These are phyloP conservation scores for Pichia occidentalis DNA, from an alignment of 805 yeast genomes.

Conservation along the genomic window DNA sequence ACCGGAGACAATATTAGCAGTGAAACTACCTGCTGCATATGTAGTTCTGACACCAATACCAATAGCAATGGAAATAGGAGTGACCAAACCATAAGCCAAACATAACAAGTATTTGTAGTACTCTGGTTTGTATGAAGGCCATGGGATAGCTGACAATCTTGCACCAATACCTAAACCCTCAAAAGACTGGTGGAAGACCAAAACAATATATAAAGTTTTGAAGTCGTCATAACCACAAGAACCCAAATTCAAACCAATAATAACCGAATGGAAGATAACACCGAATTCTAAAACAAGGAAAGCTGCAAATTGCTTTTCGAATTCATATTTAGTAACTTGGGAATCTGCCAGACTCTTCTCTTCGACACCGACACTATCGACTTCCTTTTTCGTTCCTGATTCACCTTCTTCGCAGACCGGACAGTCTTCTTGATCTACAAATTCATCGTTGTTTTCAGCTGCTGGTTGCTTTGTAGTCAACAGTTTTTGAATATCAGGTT, in stretches of 20 bases:
- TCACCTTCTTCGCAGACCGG: slow-evolving; percentile 1
- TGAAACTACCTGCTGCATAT: slow-evolving; percentile 48
- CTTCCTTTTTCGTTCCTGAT: neutral
- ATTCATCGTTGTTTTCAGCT: neutral
- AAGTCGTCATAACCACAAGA: slow-evolving; percentile 63
- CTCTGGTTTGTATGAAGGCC: slow-evolving; percentile 29
- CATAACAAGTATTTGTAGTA: slow-evolving; percentile 40
- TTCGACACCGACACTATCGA: slow-evolving; percentile 12
- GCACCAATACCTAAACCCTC: slow-evolving; percentile 82
- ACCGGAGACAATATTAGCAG: slow-evolving; percentile 57
- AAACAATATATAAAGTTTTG: slow-evolving; percentile 55
- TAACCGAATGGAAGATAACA: slow-evolving; percentile 70
- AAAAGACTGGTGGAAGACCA: slow-evolving; percentile 67
- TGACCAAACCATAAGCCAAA: slow-evolving; percentile 46
- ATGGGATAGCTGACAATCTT: slow-evolving; percentile 49
- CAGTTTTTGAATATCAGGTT: slow-evolving; percentile 16
- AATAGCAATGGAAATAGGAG: slow-evolving; percentile 68
- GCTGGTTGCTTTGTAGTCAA: slow-evolving; percentile 28
- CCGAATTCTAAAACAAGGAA: slow-evolving; percentile 52
- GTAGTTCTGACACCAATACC: slow-evolving; percentile 66
- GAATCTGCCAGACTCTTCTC: slow-evolving; percentile 14
- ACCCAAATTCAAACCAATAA: slow-evolving; percentile 68
- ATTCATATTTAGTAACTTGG: slow-evolving; percentile 3
- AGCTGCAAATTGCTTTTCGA: slow-evolving; percentile 16
- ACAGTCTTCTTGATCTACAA: neutral